Base-by-base conservation (phyloP, 306 rosid species). In the Potentilla sterilis region DNA sequence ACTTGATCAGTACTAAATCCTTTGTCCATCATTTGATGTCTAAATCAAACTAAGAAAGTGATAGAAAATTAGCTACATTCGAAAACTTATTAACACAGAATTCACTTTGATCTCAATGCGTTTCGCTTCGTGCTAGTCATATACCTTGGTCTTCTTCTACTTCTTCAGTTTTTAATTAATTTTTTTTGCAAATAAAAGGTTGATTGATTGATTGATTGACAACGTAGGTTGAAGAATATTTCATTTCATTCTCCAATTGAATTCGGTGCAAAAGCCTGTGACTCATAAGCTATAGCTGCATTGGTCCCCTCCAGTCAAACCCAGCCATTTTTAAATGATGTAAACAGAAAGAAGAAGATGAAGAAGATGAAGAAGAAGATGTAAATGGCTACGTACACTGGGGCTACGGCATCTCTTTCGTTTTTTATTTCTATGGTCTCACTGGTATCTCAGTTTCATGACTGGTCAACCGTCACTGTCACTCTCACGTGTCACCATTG, bases 401-500 rank as follows among this genome's bases (percentile, higher is more conserved):
- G 65, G 63, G 7, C 6, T 21, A 22, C 15, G 15, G 15, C 14
- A 9, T 10, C 7, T 28, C 1, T 4, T 4, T 7, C 0, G n/a
- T 54, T 24, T 22, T 5, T 28, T 14, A 2, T 15, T 0, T 14
- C 5, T 28, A 28, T 28, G 16, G 68, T 6, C 9, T 51, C n/a
- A 63, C 40, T 15, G 69, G 70, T 9, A 66, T 66, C 70, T 40
- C 32, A 40, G 34, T 66, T 1, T 38, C 43, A 38, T 2, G 70
- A 66, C 49, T 40, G 22, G 46, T 64, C 69, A 64, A 66, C 49
- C n/a, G n/a, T 10, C 49, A 66, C 70, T 35, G 24, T 37, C 44
- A 64, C 67, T 24, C 16, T 61, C 67, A 28, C 67, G 70, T 66
- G 49, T 66, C 35, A n/a, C 70, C 46, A 16, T 65, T 40, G 46